A percentile compares a stretch with the other conserved stretches of the same genome.
Conservation (phyloP, 352 stramenopile species). For the Phytophthora sojae region DNA sequence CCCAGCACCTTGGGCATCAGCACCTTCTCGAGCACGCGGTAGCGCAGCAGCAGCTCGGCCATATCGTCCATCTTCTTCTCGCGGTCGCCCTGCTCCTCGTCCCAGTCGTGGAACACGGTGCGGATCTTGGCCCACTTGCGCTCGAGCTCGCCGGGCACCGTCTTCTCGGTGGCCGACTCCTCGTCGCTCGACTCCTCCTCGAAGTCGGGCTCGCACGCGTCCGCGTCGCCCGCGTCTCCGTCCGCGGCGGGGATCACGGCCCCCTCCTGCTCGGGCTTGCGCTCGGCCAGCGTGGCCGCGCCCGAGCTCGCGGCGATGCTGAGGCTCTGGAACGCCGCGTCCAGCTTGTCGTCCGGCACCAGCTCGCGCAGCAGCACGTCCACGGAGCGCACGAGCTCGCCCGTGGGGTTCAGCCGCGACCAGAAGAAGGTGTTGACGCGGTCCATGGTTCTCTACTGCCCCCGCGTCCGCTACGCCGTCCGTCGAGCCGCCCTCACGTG, state of each 20-base stretch:
- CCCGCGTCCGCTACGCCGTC: too few species aligned
- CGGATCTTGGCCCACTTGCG: constrained; percentile 79
- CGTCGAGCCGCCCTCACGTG: background rate
- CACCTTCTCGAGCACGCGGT: constrained; percentile 78
- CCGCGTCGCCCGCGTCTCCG: constrained; percentile 34
- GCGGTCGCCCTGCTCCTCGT: constrained; percentile 71
- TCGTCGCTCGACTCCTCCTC: constrained; percentile 68
- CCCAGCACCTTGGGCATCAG: constrained; percentile 74
- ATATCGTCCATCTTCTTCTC: constrained; percentile 86
- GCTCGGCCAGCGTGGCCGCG: constrained; percentile 11
- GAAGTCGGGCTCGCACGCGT: constrained; percentile 35
- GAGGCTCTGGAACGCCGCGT: constrained; percentile 56
- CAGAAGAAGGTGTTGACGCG: constrained; percentile 88
- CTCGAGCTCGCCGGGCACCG: constrained; percentile 77
- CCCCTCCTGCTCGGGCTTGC: constrained; percentile 32
- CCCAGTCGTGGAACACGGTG: constrained; percentile 77
- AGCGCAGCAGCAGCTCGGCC: constrained; percentile 76
- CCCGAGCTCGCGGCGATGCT: constrained; percentile 44
- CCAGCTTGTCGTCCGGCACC: constrained; percentile 68
- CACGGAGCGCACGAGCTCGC: constrained; percentile 77
- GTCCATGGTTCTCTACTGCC: constrained; percentile 33
- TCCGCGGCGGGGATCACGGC: constrained; percentile 7
- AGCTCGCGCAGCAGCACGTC: constrained; percentile 67
- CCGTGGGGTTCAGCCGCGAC: constrained; percentile 71
- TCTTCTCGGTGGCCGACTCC: constrained; percentile 60